Evolutionary conservation across 305 asterid genomes (phyloP).

Genomic region (Fraxinus nigra): DNA sequence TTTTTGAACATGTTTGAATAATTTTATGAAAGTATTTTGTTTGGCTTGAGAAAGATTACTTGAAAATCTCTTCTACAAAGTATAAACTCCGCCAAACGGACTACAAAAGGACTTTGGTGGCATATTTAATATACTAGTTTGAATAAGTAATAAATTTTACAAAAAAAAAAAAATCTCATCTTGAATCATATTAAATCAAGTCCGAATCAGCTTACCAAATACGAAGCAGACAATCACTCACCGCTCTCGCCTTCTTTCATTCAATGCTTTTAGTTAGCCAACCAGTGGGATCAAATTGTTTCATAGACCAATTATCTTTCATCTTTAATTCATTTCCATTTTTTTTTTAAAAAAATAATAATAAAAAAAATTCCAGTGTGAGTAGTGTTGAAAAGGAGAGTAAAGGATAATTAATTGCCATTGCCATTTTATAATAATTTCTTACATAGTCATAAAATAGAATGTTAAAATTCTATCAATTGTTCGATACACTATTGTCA

Average conservation of each 20-base stretch:
- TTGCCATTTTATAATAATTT: constrained; percentile 6
- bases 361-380: too few species aligned
- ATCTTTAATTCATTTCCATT: not conserved
- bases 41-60: too few species aligned
- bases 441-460: not conserved
- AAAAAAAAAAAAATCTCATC: not conserved
- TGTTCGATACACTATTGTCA: not conserved
- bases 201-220: not conserved
- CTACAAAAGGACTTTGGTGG: not conserved
- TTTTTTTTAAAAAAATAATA: not conserved
- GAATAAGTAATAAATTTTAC: not conserved
- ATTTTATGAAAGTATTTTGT: too few species aligned
- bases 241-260: not conserved
- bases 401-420: not conserved
- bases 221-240: not conserved
- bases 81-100: too few species aligned
- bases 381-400: not conserved
- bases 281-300: not conserved
- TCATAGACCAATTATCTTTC: not conserved
- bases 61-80: not conserved
- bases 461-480: not conserved
- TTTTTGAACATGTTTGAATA: not conserved
- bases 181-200: not conserved
- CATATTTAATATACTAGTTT: not conserved
- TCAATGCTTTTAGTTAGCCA: not conserved